Conservation (phyloP, 345 rosid species). For the Schrenkiella parvula region DNA sequence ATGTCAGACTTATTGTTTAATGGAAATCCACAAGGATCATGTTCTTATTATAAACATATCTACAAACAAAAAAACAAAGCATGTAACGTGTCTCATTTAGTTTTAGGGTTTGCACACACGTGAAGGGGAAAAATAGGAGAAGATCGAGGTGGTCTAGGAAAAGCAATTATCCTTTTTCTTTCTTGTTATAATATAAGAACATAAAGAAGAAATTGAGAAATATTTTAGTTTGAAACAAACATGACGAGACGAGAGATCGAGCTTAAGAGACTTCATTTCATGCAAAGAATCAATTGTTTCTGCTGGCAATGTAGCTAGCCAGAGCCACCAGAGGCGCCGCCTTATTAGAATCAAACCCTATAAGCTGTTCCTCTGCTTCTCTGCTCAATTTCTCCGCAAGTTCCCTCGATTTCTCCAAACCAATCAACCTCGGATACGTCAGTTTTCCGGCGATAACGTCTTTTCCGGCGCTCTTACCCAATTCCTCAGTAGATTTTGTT, state of each 20-base stretch:
- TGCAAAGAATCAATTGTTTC: constrained; percentile 46
- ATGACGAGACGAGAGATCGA: too few relatives aligned
- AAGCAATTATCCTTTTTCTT: too few relatives aligned
- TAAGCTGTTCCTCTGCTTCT: constrained; percentile 56
- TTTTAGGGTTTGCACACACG: too few relatives aligned
- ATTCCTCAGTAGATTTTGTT: constrained; percentile 62
- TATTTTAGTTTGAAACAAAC: too few relatives aligned
- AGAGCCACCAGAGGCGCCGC: constrained; percentile 80
- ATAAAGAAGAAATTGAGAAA: too few relatives aligned
- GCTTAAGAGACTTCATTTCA: too few relatives aligned
- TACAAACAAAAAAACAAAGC: too few relatives aligned
- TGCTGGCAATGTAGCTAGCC: constrained; percentile 65
- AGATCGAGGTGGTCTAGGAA: too few relatives aligned
- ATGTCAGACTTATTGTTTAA: neutral
- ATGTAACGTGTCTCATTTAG: too few relatives aligned
- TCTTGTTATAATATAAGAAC: too few relatives aligned
- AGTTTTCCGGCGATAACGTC: constrained; percentile 68
- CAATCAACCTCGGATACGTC: constrained; percentile 74
- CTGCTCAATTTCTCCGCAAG: constrained; percentile 52
- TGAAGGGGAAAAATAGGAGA: too few relatives aligned
- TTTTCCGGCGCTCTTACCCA: constrained; percentile 89
- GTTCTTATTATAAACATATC: neutral
- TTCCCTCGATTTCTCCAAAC: constrained; percentile 59
- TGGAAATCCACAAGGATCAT: neutral
- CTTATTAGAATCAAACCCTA: constrained; percentile 56